Conservation (phyloP, 2,329 filamentous ascomycete species). For the Penicillium carneum region DNA sequence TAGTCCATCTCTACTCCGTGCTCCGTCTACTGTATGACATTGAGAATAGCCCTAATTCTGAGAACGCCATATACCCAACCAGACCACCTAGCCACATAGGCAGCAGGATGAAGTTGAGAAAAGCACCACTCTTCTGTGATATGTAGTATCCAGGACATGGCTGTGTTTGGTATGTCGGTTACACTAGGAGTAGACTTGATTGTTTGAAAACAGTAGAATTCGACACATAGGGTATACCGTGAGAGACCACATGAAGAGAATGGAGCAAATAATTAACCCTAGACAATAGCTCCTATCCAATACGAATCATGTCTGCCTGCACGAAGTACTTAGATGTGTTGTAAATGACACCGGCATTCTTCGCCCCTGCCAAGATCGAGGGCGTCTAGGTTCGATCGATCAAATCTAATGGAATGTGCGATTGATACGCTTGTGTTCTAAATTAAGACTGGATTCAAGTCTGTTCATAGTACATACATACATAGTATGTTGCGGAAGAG, state of each 20-base stretch:
- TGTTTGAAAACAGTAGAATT: neutral
- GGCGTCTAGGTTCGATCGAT: neutral
- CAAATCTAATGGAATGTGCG: neutral
- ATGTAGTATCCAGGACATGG: neutral
- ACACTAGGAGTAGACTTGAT: neutral
- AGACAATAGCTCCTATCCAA: neutral
- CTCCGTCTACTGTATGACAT: neutral
- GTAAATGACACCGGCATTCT: neutral
- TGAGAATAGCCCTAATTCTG: constrained; percentile 4
- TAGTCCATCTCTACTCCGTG: neutral
- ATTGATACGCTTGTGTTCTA: neutral
- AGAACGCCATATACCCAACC: neutral
- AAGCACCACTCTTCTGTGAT: neutral
- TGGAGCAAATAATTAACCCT: neutral
- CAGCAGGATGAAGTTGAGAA: constrained; percentile 4
- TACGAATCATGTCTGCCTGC: neutral
- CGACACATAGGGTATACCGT: neutral
- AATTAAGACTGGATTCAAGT: neutral
- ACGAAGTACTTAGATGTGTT: neutral
- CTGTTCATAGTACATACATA: neutral
- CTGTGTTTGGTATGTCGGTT: neutral
- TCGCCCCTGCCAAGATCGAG: constrained; percentile 10
- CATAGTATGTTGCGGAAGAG: neutral
- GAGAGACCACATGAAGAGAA: neutral
- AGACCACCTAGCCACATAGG: neutral